Percentiles rank a stretch among this genome's conserved stretches.
These are phyloP conservation scores for Lichtheimia ramosa DNA, from an alignment of 371 early-diverging fungal genomes.

Conservation along the genomic window DNA sequence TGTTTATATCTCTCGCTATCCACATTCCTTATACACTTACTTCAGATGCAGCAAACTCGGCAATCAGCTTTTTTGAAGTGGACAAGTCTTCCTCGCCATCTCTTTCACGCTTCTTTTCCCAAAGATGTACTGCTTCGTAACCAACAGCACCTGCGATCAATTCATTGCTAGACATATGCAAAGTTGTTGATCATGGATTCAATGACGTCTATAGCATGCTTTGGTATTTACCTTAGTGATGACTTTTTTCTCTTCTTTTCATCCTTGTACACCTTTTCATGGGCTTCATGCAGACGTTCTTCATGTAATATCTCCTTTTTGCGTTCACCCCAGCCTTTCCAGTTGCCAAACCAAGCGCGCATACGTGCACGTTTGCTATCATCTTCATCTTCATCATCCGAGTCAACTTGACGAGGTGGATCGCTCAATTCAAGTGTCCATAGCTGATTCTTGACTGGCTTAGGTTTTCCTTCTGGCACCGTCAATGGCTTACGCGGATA, in stretches of 20 bases:
- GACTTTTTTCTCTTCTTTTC: slow-evolving; percentile 41
- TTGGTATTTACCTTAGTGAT: slow-evolving; percentile 37
- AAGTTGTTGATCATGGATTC: no score
- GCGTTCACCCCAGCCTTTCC: slow-evolving; percentile 39
- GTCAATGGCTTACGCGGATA: slow-evolving; percentile 23
- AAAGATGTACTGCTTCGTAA: slow-evolving; percentile 55
- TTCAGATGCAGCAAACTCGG: slow-evolving; percentile 50
- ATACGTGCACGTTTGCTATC: slow-evolving; percentile 32
- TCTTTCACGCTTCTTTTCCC: slow-evolving; percentile 41
- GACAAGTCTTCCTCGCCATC: slow-evolving; percentile 37
- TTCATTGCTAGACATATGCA: slow-evolving; percentile 34
- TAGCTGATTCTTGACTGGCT: slow-evolving; percentile 35
- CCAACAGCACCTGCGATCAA: slow-evolving; percentile 64
- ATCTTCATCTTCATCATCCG: slow-evolving; percentile 8
- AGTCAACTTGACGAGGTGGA: slow-evolving; percentile 27
- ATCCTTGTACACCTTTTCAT: slow-evolving; percentile 40
- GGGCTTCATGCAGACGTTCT: slow-evolving; percentile 35
- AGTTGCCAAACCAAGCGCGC: slow-evolving; percentile 45
- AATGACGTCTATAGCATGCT: not conserved
- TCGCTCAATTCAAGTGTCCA: slow-evolving; percentile 41
- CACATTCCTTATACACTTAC: slow-evolving; percentile 9
- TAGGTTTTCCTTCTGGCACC: slow-evolving; percentile 11
- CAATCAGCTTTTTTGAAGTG: slow-evolving; percentile 53
- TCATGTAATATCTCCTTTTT: slow-evolving; percentile 34
- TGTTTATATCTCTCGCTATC: not conserved